These are phyloP conservation scores for Vaccinium myrtillus DNA, from an alignment of 148 eudicot genomes.

Conservation along the genomic window DNA sequence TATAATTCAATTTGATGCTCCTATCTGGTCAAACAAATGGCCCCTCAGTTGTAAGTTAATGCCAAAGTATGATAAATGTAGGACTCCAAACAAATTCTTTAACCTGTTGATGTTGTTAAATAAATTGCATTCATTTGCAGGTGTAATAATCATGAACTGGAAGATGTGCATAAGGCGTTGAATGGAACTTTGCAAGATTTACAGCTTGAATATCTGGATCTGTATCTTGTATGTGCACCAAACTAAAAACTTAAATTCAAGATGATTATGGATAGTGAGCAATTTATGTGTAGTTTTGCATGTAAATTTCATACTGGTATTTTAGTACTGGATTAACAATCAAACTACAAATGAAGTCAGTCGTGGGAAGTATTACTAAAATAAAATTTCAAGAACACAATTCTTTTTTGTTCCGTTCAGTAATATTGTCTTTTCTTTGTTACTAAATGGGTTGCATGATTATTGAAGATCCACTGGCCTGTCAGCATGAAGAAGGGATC, in stretches of 20 bases:
- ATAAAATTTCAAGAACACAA: background rate
- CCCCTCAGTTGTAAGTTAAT: background rate
- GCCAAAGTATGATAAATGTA: background rate
- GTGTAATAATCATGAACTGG: constrained; percentile 50
- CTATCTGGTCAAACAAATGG: too few relatives aligned
- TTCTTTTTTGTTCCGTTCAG: background rate
- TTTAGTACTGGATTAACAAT: background rate
- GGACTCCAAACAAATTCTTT: background rate
- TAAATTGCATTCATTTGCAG: constrained; percentile 31
- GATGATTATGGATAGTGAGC: background rate
- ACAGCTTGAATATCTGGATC: constrained; percentile 60
- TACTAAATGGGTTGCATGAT: background rate
- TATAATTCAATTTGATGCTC: too few relatives aligned
- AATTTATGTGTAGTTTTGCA: background rate
- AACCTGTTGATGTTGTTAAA: background rate
- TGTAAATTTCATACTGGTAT: background rate
- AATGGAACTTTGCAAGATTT: constrained; percentile 47
- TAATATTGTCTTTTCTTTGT: background rate
- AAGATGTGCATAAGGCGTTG: constrained; percentile 56
- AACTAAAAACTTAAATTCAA: background rate
- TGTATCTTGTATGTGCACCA: constrained; percentile 52
- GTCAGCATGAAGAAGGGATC: constrained; percentile 54
- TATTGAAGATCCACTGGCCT: constrained; percentile 71
- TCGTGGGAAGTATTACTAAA: background rate
- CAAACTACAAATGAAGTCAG: background rate